Evolutionary conservation across 805 yeast genomes (phyloP).

Genomic region (Soucietia sequanensis): DNA sequence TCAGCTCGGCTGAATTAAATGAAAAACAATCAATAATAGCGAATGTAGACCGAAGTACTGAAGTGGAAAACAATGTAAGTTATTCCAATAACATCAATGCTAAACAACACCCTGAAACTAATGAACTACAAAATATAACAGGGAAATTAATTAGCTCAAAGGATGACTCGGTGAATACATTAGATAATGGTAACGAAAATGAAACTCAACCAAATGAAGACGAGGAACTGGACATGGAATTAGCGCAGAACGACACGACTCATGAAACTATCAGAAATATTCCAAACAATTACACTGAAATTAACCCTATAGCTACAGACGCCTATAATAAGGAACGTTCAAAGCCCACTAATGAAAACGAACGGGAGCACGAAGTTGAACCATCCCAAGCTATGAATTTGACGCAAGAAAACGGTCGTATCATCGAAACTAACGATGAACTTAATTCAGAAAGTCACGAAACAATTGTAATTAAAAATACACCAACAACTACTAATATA

Average conservation of each 20-base stretch:
- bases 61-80: too few species aligned
- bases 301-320: too few species aligned
- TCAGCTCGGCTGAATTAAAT: too few species aligned
- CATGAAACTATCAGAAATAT: not conserved
- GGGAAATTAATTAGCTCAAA: not conserved
- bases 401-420: slow-evolving; percentile 13
- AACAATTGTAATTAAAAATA: too few species aligned
- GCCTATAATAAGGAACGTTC: too few species aligned
- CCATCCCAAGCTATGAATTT: slow-evolving; percentile 22
- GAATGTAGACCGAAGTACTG: too few species aligned
- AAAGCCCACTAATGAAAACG: not conserved
- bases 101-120: not conserved
- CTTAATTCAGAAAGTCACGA: too few species aligned
- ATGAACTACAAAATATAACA: not conserved
- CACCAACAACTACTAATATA: too few species aligned
- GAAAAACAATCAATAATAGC: too few species aligned
- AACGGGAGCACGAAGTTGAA: not conserved
- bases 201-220: not conserved
- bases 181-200: not conserved
- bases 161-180: too few species aligned
- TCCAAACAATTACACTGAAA: too few species aligned
- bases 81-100: not conserved
- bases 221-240: not conserved
- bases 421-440: too few species aligned
- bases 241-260: not conserved